phyloP scores from a whole-genome alignment of 2,329 filamentous ascomycete species.

The Trichoderma atrobrunneum region DNA sequence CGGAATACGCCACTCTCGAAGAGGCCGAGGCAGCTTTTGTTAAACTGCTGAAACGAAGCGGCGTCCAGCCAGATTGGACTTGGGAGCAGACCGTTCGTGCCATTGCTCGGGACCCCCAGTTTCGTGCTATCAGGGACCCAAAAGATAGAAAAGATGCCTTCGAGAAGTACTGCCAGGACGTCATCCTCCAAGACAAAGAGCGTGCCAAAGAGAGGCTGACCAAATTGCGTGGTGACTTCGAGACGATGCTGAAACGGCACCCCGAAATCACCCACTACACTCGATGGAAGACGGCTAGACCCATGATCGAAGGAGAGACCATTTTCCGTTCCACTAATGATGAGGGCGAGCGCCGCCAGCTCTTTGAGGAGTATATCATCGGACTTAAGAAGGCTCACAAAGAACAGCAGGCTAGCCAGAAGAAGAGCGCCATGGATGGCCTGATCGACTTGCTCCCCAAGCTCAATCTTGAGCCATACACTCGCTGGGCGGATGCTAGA shows the following conservation, averaged over 20 bases:
- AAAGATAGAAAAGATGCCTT: constrained; percentile 88
- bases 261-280: constrained; percentile 97
- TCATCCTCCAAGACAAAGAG: constrained; percentile 89
- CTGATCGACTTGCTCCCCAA: constrained; percentile 74
- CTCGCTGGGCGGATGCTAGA: constrained; percentile 89
- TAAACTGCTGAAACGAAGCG: constrained; percentile 81
- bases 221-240: constrained; percentile 91
- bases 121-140: constrained; percentile 87
- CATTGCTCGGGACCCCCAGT: constrained; percentile 87
- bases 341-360: constrained; percentile 80
- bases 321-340: constrained; percentile 89
- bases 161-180: constrained; percentile 89
- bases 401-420: constrained; percentile 68
- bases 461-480: constrained; percentile 86
- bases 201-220: constrained; percentile 87
- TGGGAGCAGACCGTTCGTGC: constrained; percentile 88
- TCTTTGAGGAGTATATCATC: constrained; percentile 91
- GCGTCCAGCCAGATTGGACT: constrained; percentile 85
- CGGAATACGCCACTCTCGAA: constrained; percentile 74
- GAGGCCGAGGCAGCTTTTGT: constrained; percentile 92
- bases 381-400: constrained; percentile 78
- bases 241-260: constrained; percentile 92
- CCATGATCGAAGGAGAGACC: constrained; percentile 91
- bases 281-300: constrained; percentile 91
- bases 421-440: constrained; percentile 81